Percentiles rank a stretch among this genome's conserved stretches.
Conservation (phyloP, 2,329 filamentous ascomycete genomes). For the Pezicula neosporulosa region DNA sequence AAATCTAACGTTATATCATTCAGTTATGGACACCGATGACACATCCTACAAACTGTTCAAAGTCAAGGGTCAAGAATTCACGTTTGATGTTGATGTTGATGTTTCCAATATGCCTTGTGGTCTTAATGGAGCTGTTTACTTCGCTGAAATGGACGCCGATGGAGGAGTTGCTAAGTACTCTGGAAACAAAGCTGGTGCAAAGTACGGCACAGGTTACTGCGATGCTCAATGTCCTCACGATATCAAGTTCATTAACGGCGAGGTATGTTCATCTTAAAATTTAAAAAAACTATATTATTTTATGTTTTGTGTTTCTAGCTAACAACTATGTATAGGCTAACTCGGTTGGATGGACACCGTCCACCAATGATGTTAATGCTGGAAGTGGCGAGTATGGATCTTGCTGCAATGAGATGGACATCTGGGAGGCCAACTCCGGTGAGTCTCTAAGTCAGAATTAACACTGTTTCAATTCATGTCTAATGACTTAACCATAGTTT, state of each 20-base stretch:
- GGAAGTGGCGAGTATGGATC: constrained; percentile 52
- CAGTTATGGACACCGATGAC: constrained; percentile 51
- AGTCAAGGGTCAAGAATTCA: constrained; percentile 65
- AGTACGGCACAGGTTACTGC: constrained; percentile 62
- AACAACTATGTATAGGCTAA: background rate
- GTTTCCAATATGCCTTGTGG: constrained; percentile 67
- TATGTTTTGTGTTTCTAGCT: background rate
- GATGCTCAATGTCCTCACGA: constrained; percentile 54
- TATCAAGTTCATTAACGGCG: constrained; percentile 51
- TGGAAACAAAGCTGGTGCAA: constrained; percentile 54
- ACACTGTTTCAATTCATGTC: no score
- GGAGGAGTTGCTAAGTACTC: constrained; percentile 52
- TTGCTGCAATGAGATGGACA: constrained; percentile 67
- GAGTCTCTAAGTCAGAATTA: no score
- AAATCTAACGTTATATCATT: no score
- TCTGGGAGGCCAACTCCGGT: constrained; percentile 60
- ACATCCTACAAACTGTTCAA: constrained; percentile 64
- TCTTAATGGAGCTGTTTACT: constrained; percentile 69
- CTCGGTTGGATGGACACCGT: constrained; percentile 23
- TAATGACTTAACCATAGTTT: constrained; percentile 25
- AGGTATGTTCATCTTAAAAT: constrained; percentile 23
- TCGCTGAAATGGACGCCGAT: constrained; percentile 59
- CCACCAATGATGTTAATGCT: constrained; percentile 46
- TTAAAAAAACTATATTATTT: background rate
- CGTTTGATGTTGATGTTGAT: constrained; percentile 72